Evolutionary conservation across 805 yeast species (phyloP).

Genomic region (Barnettozyma wickerhamii): DNA sequence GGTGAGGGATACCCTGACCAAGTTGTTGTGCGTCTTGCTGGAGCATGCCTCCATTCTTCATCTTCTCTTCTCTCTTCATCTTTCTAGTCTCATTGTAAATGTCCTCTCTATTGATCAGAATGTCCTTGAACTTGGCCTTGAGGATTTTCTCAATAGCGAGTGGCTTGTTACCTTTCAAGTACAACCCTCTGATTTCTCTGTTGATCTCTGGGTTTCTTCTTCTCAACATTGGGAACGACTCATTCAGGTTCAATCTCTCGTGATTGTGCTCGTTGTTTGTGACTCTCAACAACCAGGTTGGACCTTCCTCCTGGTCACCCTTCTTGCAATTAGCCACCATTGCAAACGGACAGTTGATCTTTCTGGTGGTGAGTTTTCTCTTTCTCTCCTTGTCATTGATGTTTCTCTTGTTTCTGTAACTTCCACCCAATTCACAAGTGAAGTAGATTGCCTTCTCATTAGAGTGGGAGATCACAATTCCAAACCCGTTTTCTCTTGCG

Average conservation of each 20-base stretch:
- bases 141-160: slow-evolving; percentile 24
- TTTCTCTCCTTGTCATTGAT: slow-evolving; percentile 29
- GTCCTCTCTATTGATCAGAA: slow-evolving; percentile 27
- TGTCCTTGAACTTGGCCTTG: slow-evolving; percentile 23
- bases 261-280: slow-evolving; percentile 27
- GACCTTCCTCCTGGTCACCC: slow-evolving; percentile 24
- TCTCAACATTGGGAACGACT: slow-evolving; percentile 28
- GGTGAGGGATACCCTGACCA: slow-evolving; percentile 3
- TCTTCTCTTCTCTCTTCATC: slow-evolving; percentile 28
- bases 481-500: slow-evolving; percentile 28
- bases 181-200: slow-evolving; percentile 27
- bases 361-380: slow-evolving; percentile 27
- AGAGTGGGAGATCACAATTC: slow-evolving; percentile 29
- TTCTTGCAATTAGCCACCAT: slow-evolving; percentile 30
- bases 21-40: slow-evolving; percentile 5
- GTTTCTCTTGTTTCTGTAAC: slow-evolving; percentile 28
- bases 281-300: slow-evolving; percentile 25
- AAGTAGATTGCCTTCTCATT: slow-evolving; percentile 29
- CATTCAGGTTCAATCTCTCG: slow-evolving; percentile 26
- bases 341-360: slow-evolving; percentile 28
- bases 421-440: slow-evolving; percentile 29
- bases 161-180: slow-evolving; percentile 27
- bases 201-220: slow-evolving; percentile 29
- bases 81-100: slow-evolving; percentile 30
- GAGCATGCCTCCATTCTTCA: slow-evolving; percentile 10